These are phyloP conservation scores for Dillenia suffruticosa DNA, from an alignment of 164 flowering plant genomes.

Conservation along the genomic window DNA sequence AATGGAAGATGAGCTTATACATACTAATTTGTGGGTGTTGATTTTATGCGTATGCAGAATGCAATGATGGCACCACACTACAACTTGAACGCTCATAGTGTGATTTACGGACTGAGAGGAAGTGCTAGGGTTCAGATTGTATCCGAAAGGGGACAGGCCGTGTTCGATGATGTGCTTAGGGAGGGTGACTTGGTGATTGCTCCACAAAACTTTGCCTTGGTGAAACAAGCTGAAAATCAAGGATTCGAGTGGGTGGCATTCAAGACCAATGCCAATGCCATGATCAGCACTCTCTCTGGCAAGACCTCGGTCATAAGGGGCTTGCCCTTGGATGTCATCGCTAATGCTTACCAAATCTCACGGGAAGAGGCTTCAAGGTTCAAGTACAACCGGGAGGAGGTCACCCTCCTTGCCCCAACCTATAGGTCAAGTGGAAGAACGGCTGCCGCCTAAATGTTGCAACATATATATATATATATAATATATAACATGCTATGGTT, in stretches of 20 bases:
- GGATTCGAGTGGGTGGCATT: conserved; percentile 51
- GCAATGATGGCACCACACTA: conserved; percentile 54
- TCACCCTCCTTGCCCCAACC: conserved; percentile 22
- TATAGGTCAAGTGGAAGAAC: conserved; percentile 4
- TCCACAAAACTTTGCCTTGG: conserved; percentile 46
- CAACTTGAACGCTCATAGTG: conserved; percentile 46
- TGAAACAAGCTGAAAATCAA: conserved; percentile 32
- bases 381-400: conserved; percentile 37
- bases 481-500: too few relatives aligned
- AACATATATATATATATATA: too few relatives aligned
- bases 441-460: background rate
- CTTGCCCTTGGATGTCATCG: conserved; percentile 43
- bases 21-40: background rate
- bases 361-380: conserved; percentile 37
- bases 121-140: conserved; percentile 42
- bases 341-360: conserved; percentile 32
- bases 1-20: too few relatives aligned
- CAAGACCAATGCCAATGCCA: conserved; percentile 53
- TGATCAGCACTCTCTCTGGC: conserved; percentile 40
- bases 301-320: conserved; percentile 35
- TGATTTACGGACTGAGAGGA: conserved; percentile 46
- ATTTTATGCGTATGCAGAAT: conserved; percentile 29
- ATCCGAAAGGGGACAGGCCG: conserved; percentile 25
- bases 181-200: conserved; percentile 42
- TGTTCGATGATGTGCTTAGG: conserved; percentile 37